These are phyloP conservation scores for Candida berthetii DNA, from an alignment of 805 yeast genomes.

Conservation along the genomic window DNA sequence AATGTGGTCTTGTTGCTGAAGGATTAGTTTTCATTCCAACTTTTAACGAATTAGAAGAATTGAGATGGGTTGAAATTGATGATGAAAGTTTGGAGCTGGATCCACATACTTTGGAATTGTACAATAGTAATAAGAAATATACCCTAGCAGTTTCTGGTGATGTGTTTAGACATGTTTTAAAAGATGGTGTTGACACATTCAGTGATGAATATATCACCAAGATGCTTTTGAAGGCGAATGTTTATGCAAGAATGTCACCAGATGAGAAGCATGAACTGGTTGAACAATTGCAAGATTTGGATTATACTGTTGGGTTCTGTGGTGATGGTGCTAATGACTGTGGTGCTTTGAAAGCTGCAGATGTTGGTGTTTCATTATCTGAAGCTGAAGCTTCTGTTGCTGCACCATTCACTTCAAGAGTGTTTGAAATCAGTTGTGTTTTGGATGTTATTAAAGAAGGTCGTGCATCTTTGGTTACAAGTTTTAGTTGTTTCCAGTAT, in stretches of 20 bases:
- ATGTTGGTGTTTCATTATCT: constrained; percentile 90
- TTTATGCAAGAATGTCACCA: constrained; percentile 98
- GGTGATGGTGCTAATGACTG: constrained; percentile 99
- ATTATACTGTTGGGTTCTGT: constrained; percentile 93
- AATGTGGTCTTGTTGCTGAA: constrained; percentile 60
- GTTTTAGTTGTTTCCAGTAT: constrained; percentile 95
- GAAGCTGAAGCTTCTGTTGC: constrained; percentile 99
- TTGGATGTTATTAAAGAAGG: constrained; percentile 91
- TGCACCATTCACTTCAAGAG: constrained; percentile 92
- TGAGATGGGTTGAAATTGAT: constrained; percentile 63
- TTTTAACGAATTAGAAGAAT: constrained; percentile 29
- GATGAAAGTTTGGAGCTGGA: constrained; percentile 54
- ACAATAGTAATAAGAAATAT: constrained; percentile 34
- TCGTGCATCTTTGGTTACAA: constrained; percentile 88
- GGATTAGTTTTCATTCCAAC: constrained; percentile 57
- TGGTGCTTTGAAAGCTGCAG: constrained; percentile 97
- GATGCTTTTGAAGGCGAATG: constrained; percentile 64
- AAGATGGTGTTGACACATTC: constrained; percentile 20
- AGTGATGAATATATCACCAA: constrained; percentile 38
- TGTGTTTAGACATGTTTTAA: constrained; percentile 72
- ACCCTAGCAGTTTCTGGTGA: constrained; percentile 90
- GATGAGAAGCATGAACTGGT: constrained; percentile 97
- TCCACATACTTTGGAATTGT: constrained; percentile 51
- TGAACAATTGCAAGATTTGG: constrained; percentile 74
- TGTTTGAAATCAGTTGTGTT: constrained; percentile 90